Conservation (phyloP, 257 asterid genomes). For the Schizonepeta tenuifolia region DNA sequence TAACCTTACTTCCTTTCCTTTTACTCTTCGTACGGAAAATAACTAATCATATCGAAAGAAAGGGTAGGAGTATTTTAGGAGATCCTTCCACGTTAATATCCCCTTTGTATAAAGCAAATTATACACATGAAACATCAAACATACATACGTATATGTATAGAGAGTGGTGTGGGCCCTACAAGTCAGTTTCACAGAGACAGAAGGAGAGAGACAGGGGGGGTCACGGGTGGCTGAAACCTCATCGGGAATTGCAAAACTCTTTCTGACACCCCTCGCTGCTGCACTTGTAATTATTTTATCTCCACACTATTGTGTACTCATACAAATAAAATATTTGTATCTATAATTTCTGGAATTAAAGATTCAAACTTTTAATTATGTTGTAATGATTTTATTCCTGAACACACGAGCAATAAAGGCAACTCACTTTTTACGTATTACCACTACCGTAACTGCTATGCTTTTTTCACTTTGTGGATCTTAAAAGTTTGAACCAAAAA, state of each 20-base stretch:
- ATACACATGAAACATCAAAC: too few relatives aligned
- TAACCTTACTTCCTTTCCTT: too few relatives aligned
- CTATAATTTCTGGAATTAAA: neutral
- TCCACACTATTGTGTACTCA: neutral
- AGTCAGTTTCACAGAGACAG: constrained; percentile 40
- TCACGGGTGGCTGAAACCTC: constrained; percentile 47
- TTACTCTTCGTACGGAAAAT: too few relatives aligned
- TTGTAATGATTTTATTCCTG: constrained; percentile 65
- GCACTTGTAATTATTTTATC: constrained; percentile 15
- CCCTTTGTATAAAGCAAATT: too few relatives aligned
- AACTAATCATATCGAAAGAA: too few relatives aligned
- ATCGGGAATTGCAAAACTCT: constrained; percentile 54
- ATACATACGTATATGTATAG: too few relatives aligned
- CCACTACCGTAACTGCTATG: constrained; percentile 13
- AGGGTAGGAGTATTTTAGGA: too few relatives aligned
- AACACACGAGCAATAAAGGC: constrained; percentile 60
- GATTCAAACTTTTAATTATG: constrained; percentile 54
- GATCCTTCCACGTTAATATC: too few relatives aligned
- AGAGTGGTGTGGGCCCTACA: constrained; percentile 30
- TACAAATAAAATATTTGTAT: neutral
- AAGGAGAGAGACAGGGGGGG: constrained; percentile 34
- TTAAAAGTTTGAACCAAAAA: constrained; percentile 22
- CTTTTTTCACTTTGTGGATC: constrained; percentile 39
- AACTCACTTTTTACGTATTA: constrained; percentile 47
- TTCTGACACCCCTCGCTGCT: constrained; percentile 34